These are phyloP conservation scores for Coemansia sp. DNA, from an alignment of 192 early-diverging fungal species.

Conservation along the genomic window DNA sequence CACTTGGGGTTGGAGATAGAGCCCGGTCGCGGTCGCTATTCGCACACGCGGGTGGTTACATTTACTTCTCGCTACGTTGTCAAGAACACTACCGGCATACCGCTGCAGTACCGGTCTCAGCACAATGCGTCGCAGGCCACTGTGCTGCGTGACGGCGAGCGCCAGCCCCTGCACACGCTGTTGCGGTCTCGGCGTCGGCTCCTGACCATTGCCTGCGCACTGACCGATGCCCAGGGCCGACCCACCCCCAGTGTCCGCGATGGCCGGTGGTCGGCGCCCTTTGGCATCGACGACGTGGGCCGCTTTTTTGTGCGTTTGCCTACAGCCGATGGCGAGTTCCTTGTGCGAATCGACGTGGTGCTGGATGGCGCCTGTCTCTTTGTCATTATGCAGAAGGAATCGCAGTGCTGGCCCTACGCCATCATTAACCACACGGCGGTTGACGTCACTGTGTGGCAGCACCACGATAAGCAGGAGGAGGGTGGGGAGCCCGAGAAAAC, in stretches of 20 bases:
- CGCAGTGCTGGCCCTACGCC: conserved; percentile 81
- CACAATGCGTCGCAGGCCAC: conserved; percentile 55
- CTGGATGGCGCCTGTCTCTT: conserved; percentile 91
- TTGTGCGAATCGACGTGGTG: conserved; percentile 80
- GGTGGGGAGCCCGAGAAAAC: conserved; percentile 12
- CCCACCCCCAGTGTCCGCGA: conserved; percentile 16
- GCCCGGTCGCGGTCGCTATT: conserved; percentile 85
- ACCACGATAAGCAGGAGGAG: neutral
- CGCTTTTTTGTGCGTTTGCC: conserved; percentile 76
- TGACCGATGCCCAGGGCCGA: conserved; percentile 9
- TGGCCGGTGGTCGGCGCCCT: conserved; percentile 80
- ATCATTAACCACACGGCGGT: conserved; percentile 58
- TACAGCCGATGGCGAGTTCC: conserved; percentile 27
- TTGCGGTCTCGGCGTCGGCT: conserved; percentile 62
- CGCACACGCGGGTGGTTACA: conserved; percentile 83
- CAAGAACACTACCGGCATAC: conserved; percentile 73
- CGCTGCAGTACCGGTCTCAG: conserved; percentile 72
- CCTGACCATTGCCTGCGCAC: conserved; percentile 63
- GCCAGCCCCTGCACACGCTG: conserved; percentile 63
- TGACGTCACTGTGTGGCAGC: conserved; percentile 78
- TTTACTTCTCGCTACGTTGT: conserved; percentile 88
- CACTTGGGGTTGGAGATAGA: conserved; percentile 83
- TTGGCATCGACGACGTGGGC: conserved; percentile 86
- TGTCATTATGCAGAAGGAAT: conserved; percentile 71
- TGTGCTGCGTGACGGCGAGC: conserved; percentile 53